These are phyloP conservation scores for Plenodomus biglobosus DNA, from an alignment of 2,329 filamentous ascomycete genomes.

Conservation along the genomic window DNA sequence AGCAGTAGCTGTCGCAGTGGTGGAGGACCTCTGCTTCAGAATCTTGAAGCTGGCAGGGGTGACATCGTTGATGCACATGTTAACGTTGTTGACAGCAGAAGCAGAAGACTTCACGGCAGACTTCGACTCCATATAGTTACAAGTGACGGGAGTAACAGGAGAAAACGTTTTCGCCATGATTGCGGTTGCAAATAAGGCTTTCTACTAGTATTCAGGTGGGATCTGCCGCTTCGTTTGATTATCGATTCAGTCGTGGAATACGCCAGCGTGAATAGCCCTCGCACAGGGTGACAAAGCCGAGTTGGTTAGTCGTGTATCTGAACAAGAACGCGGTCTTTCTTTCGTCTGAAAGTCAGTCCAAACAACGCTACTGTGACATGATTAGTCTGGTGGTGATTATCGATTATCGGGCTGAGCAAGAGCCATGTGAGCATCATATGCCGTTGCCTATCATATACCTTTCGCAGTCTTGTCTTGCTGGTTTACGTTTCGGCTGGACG, in stretches of 20 bases:
- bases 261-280: conserved; percentile 46
- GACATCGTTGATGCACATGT: conserved; percentile 33
- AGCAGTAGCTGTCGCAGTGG: conserved; percentile 4
- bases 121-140: conserved; percentile 40
- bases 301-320: conserved; percentile 33
- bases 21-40: conserved; percentile 28
- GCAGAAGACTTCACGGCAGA: conserved; percentile 41
- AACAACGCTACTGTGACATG: conserved; percentile 31
- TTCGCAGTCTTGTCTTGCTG: conserved; percentile 22
- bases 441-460: conserved; percentile 44
- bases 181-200: conserved; percentile 42
- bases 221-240: conserved; percentile 51
- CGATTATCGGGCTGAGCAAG: conserved; percentile 30
- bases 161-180: conserved; percentile 50
- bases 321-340: conserved; percentile 17
- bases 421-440: conserved; percentile 34
- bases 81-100: conserved; percentile 9
- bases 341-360: background rate
- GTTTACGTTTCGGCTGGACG: conserved; percentile 49
- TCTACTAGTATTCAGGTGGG: conserved; percentile 51
- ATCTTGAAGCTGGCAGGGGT: conserved; percentile 32
- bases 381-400: conserved; percentile 38
- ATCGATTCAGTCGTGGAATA: conserved; percentile 41
- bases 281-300: conserved; percentile 26
- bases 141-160: conserved; percentile 31